Conservation (phyloP, 192 early-diverging fungal genomes). For the Umbelopsis vinacea region DNA sequence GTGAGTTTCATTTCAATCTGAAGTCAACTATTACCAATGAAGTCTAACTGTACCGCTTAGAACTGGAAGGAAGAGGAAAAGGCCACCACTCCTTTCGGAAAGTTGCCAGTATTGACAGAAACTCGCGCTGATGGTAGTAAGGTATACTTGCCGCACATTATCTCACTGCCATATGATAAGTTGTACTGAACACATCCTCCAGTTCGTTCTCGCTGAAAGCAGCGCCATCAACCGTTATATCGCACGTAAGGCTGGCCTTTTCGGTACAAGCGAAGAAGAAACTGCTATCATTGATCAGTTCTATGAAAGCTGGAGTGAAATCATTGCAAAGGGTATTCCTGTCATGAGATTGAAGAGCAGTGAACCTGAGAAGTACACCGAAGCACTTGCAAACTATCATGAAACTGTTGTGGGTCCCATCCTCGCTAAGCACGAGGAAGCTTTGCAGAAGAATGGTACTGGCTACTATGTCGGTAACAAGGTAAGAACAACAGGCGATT, state of each 20-base stretch:
- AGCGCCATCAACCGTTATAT: constrained; percentile 50
- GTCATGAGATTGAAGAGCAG: constrained; percentile 5
- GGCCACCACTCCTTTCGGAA: constrained; percentile 43
- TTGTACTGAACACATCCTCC: constrained; percentile 1
- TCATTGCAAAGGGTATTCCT: background rate
- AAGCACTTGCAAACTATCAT: constrained; percentile 5
- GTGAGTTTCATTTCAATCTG: background rate
- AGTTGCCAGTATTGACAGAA: constrained; percentile 51
- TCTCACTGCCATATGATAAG: background rate
- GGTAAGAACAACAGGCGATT: background rate
- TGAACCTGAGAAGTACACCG: constrained; percentile 15
- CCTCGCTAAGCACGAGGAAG: constrained; percentile 38
- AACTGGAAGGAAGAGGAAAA: constrained; percentile 46
- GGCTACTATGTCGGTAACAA: constrained; percentile 54
- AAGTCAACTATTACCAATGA: background rate
- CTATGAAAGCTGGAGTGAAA: constrained; percentile 28
- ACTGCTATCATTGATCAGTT: constrained; percentile 40
- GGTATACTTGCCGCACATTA: background rate
- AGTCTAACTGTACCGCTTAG: background rate
- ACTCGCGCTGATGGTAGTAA: constrained; percentile 19
- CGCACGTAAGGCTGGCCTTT: constrained; percentile 34
- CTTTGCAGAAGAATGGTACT: constrained; percentile 49
- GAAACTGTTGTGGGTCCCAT: constrained; percentile 3
- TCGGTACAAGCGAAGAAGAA: constrained; percentile 21
- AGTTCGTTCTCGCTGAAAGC: constrained; percentile 45